These are phyloP conservation scores for Tricholoma matsutake DNA, from an alignment of 768 basidiomycete species.

Conservation along the genomic window DNA sequence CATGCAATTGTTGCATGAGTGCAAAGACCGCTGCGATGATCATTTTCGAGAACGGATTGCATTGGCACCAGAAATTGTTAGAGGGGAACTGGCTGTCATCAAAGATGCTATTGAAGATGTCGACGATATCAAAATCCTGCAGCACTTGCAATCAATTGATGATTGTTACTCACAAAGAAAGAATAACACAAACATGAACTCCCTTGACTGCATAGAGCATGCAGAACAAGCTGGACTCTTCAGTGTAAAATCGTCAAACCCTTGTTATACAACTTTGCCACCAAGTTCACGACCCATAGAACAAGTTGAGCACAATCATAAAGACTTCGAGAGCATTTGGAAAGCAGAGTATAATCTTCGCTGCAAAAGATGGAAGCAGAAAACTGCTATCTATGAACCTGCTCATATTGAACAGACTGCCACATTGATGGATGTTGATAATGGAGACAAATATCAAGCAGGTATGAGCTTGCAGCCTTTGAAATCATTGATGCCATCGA, in stretches of 20 bases:
- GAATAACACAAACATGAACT: background rate
- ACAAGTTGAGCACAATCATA: background rate
- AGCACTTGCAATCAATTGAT: background rate
- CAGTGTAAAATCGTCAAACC: background rate
- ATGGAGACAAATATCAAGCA: background rate
- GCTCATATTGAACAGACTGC: background rate
- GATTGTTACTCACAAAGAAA: background rate
- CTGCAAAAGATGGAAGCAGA: background rate
- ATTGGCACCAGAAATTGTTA: conserved; percentile 10
- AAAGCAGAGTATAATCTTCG: background rate
- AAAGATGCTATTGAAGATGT: background rate
- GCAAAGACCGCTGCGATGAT: background rate
- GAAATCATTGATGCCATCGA: too few relatives aligned
- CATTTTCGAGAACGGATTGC: conserved; percentile 12
- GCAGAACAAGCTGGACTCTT: background rate
- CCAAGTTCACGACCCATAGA: background rate
- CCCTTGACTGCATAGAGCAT: background rate
- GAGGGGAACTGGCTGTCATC: background rate
- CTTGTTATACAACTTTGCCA: background rate
- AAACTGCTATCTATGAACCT: background rate
- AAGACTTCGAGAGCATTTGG: background rate
- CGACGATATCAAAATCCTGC: background rate
- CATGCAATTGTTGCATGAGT: conserved; percentile 30
- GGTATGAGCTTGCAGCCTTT: background rate
- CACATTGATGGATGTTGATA: background rate